Evolutionary conservation across 805 yeast genomes (phyloP).

Genomic region (Candida anglica): DNA sequence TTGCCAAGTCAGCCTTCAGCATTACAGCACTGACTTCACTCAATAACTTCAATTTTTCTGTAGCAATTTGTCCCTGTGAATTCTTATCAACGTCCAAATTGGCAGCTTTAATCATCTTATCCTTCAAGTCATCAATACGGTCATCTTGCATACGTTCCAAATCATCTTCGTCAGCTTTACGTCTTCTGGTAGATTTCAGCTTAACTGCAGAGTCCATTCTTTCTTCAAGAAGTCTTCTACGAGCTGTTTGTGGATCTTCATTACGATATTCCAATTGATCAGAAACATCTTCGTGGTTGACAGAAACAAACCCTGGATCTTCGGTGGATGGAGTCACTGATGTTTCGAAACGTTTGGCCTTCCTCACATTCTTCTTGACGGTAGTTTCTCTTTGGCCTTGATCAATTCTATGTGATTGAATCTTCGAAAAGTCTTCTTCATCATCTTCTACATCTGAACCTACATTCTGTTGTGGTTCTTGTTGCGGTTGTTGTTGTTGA

Average conservation of each 20-base stretch:
- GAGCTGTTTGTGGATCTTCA: constrained; percentile 39
- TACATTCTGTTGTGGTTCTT: constrained; percentile 3
- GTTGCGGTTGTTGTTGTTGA: neutral
- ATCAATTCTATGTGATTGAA: constrained; percentile 18
- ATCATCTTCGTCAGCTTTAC: constrained; percentile 85
- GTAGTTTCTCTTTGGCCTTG: constrained; percentile 12
- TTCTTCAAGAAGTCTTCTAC: constrained; percentile 76
- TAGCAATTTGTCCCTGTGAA: constrained; percentile 64
- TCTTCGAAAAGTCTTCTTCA: constrained; percentile 19
- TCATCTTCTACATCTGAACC: constrained; percentile 9
- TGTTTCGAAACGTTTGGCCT: constrained; percentile 10
- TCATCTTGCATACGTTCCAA: constrained; percentile 95
- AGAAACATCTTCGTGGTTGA: constrained; percentile 6
- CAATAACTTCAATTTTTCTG: constrained; percentile 72
- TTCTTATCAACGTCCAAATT: constrained; percentile 62
- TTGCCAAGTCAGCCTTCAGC: constrained; percentile 80
- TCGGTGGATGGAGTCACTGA: constrained; percentile 6
- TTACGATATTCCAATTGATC: constrained; percentile 16
- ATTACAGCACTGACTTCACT: constrained; percentile 74
- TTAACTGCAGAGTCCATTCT: constrained; percentile 75
- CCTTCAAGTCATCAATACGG: constrained; percentile 73
- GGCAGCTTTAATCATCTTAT: constrained; percentile 86
- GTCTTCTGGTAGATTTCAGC: constrained; percentile 52
- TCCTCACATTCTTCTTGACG: constrained; percentile 26
- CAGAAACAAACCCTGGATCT: constrained; percentile 11